A percentile compares a stretch with the other conserved stretches of the same genome.
These are phyloP conservation scores for Trichomonascaceae sp. DNA, from an alignment of 1,139 yeast species.

Conservation along the genomic window DNA sequence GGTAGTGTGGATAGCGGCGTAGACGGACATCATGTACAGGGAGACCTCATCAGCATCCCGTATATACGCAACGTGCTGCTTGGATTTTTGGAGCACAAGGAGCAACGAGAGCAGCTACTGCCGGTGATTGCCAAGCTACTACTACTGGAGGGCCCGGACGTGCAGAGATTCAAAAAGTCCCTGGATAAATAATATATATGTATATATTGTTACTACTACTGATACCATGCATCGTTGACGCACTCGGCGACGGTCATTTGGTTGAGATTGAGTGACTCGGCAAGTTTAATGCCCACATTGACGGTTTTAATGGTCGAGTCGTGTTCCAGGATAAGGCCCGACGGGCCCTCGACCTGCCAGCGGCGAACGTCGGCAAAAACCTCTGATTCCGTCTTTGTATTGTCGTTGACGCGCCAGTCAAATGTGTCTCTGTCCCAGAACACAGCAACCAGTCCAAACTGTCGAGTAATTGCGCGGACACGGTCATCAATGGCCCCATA, in stretches of 20 bases:
- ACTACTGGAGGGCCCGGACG: conserved; percentile 56
- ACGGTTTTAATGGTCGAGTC: conserved; percentile 61
- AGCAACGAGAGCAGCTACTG: conserved; percentile 70
- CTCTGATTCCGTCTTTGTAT: conserved; percentile 32
- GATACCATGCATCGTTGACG: conserved; percentile 40
- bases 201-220: no score
- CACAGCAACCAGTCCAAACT: conserved; percentile 77
- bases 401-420: conserved; percentile 60
- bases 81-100: conserved; percentile 83
- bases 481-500: conserved; percentile 87
- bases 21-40: conserved; percentile 1
- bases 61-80: conserved; percentile 78
- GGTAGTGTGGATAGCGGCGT: conserved; percentile 1
- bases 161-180: conserved; percentile 36
- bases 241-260: conserved; percentile 78
- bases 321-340: conserved; percentile 72
- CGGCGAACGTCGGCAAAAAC: conserved; percentile 39
- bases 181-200: no score
- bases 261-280: conserved; percentile 35
- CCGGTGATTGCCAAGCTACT: conserved; percentile 76
- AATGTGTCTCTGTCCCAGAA: conserved; percentile 85
- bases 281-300: conserved; percentile 47
- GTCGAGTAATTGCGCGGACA: conserved; percentile 64
- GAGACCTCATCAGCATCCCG: conserved; percentile 36
- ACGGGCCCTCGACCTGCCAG: conserved; percentile 34